phyloP scores from a whole-genome alignment of 2,329 filamentous ascomycete genomes.

The Sporothrix variecibatus region DNA sequence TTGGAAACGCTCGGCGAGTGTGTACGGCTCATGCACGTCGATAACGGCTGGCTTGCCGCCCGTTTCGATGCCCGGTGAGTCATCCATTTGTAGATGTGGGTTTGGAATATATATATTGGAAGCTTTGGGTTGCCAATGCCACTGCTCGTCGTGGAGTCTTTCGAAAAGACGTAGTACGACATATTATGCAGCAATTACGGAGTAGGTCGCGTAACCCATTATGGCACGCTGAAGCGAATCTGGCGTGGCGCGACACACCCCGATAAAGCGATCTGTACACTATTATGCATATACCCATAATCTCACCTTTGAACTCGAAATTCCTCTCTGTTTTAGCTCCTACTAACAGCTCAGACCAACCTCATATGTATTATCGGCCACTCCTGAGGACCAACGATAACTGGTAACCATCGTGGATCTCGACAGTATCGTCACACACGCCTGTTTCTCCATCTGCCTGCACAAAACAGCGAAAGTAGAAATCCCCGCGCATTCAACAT shows the following conservation, averaged over 20 bases:
- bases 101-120: not conserved
- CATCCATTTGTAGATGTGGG: not conserved
- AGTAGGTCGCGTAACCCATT: not conserved
- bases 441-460: not conserved
- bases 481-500: not conserved
- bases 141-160: not conserved
- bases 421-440: not conserved
- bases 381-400: not conserved
- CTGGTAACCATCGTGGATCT: not conserved
- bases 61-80: not conserved
- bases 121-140: not conserved
- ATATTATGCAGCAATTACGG: too few relatives aligned
- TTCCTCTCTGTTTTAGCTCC: not conserved
- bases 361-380: not conserved
- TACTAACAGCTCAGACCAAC: not conserved
- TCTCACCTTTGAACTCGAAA: not conserved
- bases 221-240: not conserved
- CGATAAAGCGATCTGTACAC: not conserved
- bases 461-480: not conserved
- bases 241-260: not conserved
- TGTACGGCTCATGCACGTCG: constrained; percentile 57
- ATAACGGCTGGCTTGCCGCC: not conserved
- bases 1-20: constrained; percentile 73
- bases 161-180: not conserved
- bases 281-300: constrained; percentile 1